Conservation (phyloP, 1,284 basidiomycete genomes). For the Pyrrhoderma noxium region DNA sequence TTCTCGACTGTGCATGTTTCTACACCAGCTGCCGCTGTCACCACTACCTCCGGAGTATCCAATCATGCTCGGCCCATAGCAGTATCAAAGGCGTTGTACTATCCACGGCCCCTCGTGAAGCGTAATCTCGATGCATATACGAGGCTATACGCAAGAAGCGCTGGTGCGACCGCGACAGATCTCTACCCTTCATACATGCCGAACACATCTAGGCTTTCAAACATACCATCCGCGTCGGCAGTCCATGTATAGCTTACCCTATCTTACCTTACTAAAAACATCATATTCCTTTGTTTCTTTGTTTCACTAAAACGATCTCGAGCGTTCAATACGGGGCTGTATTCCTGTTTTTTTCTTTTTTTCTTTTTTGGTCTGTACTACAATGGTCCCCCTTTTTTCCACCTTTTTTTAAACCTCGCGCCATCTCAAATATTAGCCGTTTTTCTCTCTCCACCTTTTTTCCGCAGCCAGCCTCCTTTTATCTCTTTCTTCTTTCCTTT, state of each 20-base stretch:
- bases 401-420: background rate
- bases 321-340: no score
- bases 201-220: no score
- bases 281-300: no score
- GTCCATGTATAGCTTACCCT: background rate
- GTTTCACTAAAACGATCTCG: no score
- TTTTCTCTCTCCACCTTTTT: no score
- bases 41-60: slow-evolving; percentile 7
- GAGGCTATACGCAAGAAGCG: slow-evolving; percentile 3
- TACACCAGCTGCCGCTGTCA: background rate
- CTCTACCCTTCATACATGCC: background rate
- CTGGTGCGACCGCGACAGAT: background rate
- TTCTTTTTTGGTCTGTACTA: background rate
- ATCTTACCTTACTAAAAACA: no score
- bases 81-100: no score
- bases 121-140: background rate
- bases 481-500: background rate
- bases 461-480: background rate
- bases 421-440: no score
- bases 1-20: background rate
- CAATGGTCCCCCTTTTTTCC: background rate
- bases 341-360: background rate
- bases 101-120: background rate
- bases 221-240: no score
- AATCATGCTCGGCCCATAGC: no score